Evolutionary conservation across 1,284 basidiomycete genomes (phyloP).

Genomic region (Ceratobasidium theobromae): DNA sequence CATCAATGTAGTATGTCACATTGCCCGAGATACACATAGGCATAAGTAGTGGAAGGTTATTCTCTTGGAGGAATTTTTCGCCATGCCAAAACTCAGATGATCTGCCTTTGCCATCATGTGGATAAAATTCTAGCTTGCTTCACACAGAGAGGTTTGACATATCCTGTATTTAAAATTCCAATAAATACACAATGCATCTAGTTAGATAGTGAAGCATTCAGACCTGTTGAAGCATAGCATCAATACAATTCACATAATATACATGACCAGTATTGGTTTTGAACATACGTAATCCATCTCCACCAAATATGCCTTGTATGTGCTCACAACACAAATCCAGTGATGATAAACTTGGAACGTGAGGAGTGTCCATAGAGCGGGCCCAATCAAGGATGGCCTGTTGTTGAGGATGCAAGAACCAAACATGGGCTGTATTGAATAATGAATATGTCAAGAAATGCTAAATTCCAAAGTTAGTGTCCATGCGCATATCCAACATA

Average conservation of each 20-base stretch:
- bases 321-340: background rate
- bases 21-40: background rate
- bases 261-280: constrained; percentile 11
- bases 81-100: constrained; percentile 9
- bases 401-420: constrained; percentile 7
- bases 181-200: background rate
- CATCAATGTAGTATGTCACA: background rate
- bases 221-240: constrained; percentile 16
- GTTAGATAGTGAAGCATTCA: background rate
- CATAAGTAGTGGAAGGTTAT: background rate
- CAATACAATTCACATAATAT: constrained; percentile 6
- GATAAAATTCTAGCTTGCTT: constrained; percentile 1
- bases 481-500: background rate
- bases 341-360: background rate
- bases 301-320: background rate
- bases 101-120: background rate
- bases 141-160: background rate
- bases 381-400: constrained; percentile 18
- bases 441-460: constrained; percentile 23
- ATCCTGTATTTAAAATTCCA: background rate
- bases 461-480: background rate
- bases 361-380: background rate
- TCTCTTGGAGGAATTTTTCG: background rate
- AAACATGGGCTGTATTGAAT: constrained; percentile 5
- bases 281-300: constrained; percentile 6